These are phyloP conservation scores for Alisma plantagoaquatica DNA, from an alignment of 106 monocot species.

Conservation along the genomic window DNA sequence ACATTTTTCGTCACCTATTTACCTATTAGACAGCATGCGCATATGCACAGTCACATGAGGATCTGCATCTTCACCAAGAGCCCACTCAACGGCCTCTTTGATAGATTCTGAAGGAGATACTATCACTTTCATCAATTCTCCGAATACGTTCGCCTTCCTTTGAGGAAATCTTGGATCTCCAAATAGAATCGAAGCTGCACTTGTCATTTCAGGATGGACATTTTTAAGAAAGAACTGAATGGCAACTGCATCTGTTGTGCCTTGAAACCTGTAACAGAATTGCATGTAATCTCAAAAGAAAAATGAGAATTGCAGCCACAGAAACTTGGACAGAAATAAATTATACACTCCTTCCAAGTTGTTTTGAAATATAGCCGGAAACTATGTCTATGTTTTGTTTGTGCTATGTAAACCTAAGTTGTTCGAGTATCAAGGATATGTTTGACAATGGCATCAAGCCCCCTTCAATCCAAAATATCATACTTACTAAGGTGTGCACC, in stretches of 20 bases:
- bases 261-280: constrained; percentile 54
- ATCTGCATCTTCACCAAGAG: constrained; percentile 47
- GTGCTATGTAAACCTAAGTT: too few species aligned
- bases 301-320: too few species aligned
- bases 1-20: too few species aligned
- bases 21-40: constrained; percentile 96
- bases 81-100: constrained; percentile 57
- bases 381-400: too few species aligned
- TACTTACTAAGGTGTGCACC: too few species aligned
- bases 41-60: constrained; percentile 81
- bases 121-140: constrained; percentile 68
- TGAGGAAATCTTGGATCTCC: constrained; percentile 36
- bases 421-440: too few species aligned
- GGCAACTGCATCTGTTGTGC: constrained; percentile 84
- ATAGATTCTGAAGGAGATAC: constrained; percentile 58
- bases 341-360: too few species aligned
- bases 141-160: constrained; percentile 80
- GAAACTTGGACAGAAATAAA: not conserved
- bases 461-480: too few species aligned
- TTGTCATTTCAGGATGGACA: constrained; percentile 68
- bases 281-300: too few species aligned
- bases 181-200: constrained; percentile 53
- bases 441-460: too few species aligned
- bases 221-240: constrained; percentile 93
- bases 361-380: too few species aligned